These are phyloP conservation scores for Patellifolia procumbens DNA, from an alignment of 179 eudicot species.

Conservation along the genomic window DNA sequence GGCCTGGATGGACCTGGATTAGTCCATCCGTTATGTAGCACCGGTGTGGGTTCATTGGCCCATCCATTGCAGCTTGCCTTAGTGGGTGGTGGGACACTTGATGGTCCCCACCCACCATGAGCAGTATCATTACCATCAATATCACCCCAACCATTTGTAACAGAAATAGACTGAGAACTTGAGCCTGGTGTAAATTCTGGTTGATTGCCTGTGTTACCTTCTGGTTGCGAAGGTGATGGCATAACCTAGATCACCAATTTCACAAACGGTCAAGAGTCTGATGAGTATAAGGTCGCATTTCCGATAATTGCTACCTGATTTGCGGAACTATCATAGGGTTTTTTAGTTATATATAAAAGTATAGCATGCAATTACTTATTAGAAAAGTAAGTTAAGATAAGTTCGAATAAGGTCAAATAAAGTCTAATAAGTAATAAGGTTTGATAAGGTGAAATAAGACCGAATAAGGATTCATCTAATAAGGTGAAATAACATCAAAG, in stretches of 20 bases:
- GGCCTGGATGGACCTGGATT: constrained; percentile 25
- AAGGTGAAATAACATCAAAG: no score
- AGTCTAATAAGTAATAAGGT: no score
- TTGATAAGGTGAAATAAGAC: no score
- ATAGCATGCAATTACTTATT: no score
- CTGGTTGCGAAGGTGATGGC: constrained; percentile 27
- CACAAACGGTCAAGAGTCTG: background rate
- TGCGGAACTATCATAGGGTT: no score
- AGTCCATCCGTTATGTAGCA: constrained; percentile 42
- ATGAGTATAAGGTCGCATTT: background rate
- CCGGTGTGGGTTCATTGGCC: constrained; percentile 34
- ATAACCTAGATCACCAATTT: constrained; percentile 34
- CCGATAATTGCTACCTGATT: background rate
- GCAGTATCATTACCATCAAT: constrained; percentile 8
- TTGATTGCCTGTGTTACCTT: constrained; percentile 26
- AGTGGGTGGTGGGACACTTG: constrained; percentile 33
- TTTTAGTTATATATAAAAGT: no score
- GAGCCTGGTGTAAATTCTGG: constrained; percentile 13
- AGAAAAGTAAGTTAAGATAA: no score
- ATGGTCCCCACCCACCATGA: constrained; percentile 26
- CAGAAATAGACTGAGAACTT: constrained; percentile 31
- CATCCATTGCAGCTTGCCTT: constrained; percentile 38
- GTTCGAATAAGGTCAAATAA: no score
- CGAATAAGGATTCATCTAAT: no score
- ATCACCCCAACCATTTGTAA: constrained; percentile 38